Evolutionary conservation across 1,284 basidiomycete genomes (phyloP).

Genomic region (Ustilago esculenta): DNA sequence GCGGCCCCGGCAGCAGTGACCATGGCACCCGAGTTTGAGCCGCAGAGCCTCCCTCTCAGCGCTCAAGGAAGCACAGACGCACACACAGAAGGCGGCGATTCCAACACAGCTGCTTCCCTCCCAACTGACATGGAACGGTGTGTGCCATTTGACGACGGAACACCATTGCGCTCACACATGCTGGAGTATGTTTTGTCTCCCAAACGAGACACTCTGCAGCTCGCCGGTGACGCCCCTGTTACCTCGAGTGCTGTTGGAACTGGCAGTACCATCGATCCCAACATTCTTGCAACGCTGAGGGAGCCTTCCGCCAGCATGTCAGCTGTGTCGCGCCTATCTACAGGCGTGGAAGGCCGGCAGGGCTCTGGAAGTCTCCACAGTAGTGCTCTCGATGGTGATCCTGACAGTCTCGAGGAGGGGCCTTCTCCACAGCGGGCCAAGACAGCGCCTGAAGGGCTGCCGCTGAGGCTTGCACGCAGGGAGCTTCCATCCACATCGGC

Average conservation of each 20-base stretch:
- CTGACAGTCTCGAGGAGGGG: slow-evolving; percentile 12
- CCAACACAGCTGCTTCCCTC: slow-evolving; percentile 14
- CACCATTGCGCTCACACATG: slow-evolving; percentile 10
- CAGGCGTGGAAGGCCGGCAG: background rate
- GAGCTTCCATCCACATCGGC: slow-evolving; percentile 11
- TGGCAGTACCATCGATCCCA: slow-evolving; percentile 17
- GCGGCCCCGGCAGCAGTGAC: background rate
- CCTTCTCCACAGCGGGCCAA: slow-evolving; percentile 28
- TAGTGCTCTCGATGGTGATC: background rate
- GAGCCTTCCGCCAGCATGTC: slow-evolving; percentile 42
- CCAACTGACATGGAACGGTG: background rate
- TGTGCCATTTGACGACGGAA: slow-evolving; percentile 5
- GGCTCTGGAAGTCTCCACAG: background rate
- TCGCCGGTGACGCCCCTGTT: no score
- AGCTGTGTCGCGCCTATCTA: slow-evolving; percentile 15
- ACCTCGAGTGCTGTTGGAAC: no score
- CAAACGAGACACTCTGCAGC: background rate
- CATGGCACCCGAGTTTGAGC: slow-evolving; percentile 11
- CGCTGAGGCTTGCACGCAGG: slow-evolving; percentile 2
- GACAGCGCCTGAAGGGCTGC: slow-evolving; percentile 36
- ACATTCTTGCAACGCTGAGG: slow-evolving; percentile 28
- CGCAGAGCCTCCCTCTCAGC: slow-evolving; percentile 34
- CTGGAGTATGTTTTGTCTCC: slow-evolving; percentile 12
- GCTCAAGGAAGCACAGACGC: slow-evolving; percentile 16
- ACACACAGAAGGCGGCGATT: slow-evolving; percentile 13